Base-by-base conservation (phyloP, 108 stramenopile species). In the Mayamaea pseudoterrestris region DNA sequence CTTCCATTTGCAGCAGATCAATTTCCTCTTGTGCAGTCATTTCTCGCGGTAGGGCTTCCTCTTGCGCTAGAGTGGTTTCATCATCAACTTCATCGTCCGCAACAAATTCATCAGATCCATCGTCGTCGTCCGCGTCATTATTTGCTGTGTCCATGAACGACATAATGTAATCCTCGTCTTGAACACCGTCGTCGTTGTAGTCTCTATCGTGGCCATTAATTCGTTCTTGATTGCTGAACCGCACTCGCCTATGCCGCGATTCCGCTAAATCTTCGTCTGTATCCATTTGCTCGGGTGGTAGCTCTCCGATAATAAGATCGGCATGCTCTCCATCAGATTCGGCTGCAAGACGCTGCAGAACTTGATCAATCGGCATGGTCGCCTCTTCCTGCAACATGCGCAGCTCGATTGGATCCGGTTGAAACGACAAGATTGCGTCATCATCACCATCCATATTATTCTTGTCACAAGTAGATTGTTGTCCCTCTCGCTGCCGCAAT, bases 21-120 rank as follows among this genome's bases (percentile, higher is more conserved):
- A 80, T 66, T 58, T 85, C 83, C 13, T 80, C 60, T n/a, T 72
- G 57, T 13, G 60, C 46, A 17, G 56, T 58, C 60, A 78, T 78
- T 60, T 85, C 73, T 24, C 58, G 65, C 0, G 73, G 71, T 0
- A 80, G 64, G 30, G 50, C 45, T 55, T 78, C 76, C 59, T 85
- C 78, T 16, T 70, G 63, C 30, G 46, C 62, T 29, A 80, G 61
- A 3, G 83, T 85, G 7, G 78, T 80, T 50, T 77, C 83, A 35
- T 80, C 83, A 30, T 85, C 83, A 9, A 68, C 58, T 40, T 52
- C 63, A 16, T 56, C 63, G 23, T 63, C 72, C 13, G 53, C 47
- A 42, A 13, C 69, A 27, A 50, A 46, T 61, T 47, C 67, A 23
- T 74, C 77, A 14, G 68, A 62, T 26, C 35, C 47, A 12, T 27